phyloP scores from a whole-genome alignment of 768 basidiomycete species.

The Hygrophorus russula region DNA sequence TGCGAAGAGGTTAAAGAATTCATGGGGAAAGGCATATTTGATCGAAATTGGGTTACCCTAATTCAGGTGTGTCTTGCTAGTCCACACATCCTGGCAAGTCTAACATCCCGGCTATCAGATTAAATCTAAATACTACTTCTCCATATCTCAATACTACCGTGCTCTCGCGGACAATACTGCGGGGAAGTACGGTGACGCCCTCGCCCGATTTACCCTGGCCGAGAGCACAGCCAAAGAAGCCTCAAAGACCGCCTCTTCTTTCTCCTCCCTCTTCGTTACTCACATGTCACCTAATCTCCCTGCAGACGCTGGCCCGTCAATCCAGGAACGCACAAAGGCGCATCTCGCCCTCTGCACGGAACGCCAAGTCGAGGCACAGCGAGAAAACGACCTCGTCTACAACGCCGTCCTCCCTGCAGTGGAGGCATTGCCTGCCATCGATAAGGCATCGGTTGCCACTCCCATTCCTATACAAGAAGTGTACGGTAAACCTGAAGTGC shows the following conservation, averaged over 20 bases:
- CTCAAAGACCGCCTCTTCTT: conserved; percentile 50
- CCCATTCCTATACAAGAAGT: conserved; percentile 92
- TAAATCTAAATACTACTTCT: conserved; percentile 84
- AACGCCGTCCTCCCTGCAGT: conserved; percentile 77
- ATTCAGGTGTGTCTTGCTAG: conserved; percentile 45
- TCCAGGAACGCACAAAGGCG: conserved; percentile 75
- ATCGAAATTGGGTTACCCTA: conserved; percentile 86
- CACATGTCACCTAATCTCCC: conserved; percentile 76
- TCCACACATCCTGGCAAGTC: not conserved
- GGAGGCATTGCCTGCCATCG: conserved; percentile 70
- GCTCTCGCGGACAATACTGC: conserved; percentile 65
- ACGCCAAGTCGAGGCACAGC: conserved; percentile 59
- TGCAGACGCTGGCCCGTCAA: conserved; percentile 69
- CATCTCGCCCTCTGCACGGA: conserved; percentile 73
- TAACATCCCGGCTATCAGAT: conserved; percentile 34
- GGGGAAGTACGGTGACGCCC: conserved; percentile 77
- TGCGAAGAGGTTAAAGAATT: conserved; percentile 93
- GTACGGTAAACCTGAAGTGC: conserved; percentile 82
- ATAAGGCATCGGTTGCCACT: conserved; percentile 72
- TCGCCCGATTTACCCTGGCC: conserved; percentile 69
- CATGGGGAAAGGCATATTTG: conserved; percentile 91
- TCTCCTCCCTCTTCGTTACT: conserved; percentile 60
- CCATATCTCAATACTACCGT: conserved; percentile 81
- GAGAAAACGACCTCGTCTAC: conserved; percentile 97
- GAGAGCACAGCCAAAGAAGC: conserved; percentile 81